Conservation (phyloP, 306 rosid species). For the Ammopiptanthus mongolicus region DNA sequence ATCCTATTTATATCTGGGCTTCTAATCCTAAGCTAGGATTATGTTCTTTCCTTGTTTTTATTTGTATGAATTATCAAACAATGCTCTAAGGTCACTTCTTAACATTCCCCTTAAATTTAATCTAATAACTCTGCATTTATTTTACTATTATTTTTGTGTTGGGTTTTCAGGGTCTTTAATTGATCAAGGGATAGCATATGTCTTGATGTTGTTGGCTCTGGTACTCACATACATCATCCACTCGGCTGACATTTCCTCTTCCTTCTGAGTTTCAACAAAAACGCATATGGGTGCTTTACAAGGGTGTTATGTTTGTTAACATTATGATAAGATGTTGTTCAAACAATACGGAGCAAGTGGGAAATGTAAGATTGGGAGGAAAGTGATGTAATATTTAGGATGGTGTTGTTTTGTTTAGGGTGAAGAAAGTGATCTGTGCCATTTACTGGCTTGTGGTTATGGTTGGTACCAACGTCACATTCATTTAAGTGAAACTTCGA, state of each 20-base stretch:
- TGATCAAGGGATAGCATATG: slow-evolving; percentile 69
- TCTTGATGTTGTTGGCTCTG: slow-evolving; percentile 56
- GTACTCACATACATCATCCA: slow-evolving; percentile 61
- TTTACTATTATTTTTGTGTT: not conserved
- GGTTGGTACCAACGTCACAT: not conserved
- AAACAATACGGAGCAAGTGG: not conserved
- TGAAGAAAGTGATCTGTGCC: not conserved
- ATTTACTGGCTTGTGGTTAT: not conserved
- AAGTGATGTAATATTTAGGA: not conserved
- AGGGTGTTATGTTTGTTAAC: not conserved
- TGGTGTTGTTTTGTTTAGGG: not conserved
- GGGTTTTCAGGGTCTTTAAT: slow-evolving; percentile 45
- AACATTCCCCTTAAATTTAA: not conserved
- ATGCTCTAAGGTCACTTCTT: too few relatives aligned
- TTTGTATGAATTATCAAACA: not conserved
- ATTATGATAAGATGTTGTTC: not conserved
- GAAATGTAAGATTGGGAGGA: not conserved
- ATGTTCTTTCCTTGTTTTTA: not conserved
- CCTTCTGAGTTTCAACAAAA: slow-evolving; percentile 19
- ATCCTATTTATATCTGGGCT: not conserved
- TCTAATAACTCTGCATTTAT: not conserved
- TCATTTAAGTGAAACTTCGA: not conserved
- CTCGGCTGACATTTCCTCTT: slow-evolving; percentile 36
- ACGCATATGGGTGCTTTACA: not conserved
- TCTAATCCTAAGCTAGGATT: not conserved